Base-by-base conservation (phyloP, 2,329 filamentous ascomycete genomes). In the Colletotrichum trifolii region DNA sequence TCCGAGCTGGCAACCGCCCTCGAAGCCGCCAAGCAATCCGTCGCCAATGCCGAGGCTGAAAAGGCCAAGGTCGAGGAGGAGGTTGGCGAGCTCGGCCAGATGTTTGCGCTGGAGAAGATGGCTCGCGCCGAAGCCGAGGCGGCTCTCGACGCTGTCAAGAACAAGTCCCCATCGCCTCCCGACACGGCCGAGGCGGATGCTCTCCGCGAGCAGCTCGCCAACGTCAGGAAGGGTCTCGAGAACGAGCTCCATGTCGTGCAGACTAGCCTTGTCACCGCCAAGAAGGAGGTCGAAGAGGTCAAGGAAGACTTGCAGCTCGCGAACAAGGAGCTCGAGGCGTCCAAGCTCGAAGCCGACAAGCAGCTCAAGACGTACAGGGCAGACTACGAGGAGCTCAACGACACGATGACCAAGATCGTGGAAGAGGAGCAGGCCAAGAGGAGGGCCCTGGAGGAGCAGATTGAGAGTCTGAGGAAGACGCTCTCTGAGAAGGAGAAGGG, bases 361-460 rank as follows among this genome's bases (percentile, higher is more conserved):
- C 82, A 81, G 73, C 71, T 79, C 56, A 87, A 87, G 82, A 86
- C 81, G n/a, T 79, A 83, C 50, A 79, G 82, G 73, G 80, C 82
- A n/a, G 86, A 89, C 73, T 89, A 87, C 75, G 82, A 85, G 72
- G 86, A 89, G 68, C 84, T 90, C 78, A 85, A 87, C 72, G 86
- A 90, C 55, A 87, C 84, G 66, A 82, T 90, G 79, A 88, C 84
- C 5, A 76, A 84, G 69, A 77, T 89, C 57, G 81, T 88, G 2
- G 87, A 89, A 72, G 87, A 89, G 71, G 84, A 85, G 55, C 81
- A 84, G 70, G 81, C 74, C 70, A 86, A 83, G 77, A 79, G 82
- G 54, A 85, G 83, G 81, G 79, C 79, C 15, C 77, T 82, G 49
- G 81, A 86, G 73, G 77, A 81, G 60, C 79, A 83, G 76, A 77